phyloP scores from a whole-genome alignment of 495 filamentous ascomycete genomes.

The Aspergillus biplanus region DNA sequence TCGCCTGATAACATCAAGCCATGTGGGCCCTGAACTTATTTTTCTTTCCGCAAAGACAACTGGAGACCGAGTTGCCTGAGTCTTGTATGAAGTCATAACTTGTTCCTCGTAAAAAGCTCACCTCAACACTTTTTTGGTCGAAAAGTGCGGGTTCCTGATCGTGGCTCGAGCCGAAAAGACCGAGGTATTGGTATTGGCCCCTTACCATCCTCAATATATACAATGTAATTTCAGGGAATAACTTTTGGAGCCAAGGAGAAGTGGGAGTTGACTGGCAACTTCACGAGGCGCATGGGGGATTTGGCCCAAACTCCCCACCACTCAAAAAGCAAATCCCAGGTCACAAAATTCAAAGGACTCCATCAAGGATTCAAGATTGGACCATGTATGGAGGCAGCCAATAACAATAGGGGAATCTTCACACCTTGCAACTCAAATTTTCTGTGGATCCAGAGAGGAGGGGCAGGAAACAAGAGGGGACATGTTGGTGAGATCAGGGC shows the following conservation, averaged over 20 bases:
- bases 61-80: background rate
- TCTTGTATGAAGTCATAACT: background rate
- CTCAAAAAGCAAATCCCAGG: background rate
- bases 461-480: background rate
- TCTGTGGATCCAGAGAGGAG: background rate
- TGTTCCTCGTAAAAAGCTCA: background rate
- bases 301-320: background rate
- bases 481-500: background rate
- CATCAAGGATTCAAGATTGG: background rate
- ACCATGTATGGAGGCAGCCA: background rate
- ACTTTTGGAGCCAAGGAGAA: background rate
- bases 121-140: too few species aligned
- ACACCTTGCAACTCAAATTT: background rate
- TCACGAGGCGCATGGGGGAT: background rate
- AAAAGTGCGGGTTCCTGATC: too few species aligned
- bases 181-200: background rate
- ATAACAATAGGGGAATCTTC: background rate
- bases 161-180: too few species aligned
- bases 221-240: background rate
- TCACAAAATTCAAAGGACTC: background rate
- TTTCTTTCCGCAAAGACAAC: background rate
- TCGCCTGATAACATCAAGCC: background rate
- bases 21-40: background rate
- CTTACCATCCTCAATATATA: background rate
- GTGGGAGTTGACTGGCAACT: background rate